Base-by-base conservation (phyloP, 2,329 filamentous ascomycete species). In the Sporothrix pseudoabietina region DNA sequence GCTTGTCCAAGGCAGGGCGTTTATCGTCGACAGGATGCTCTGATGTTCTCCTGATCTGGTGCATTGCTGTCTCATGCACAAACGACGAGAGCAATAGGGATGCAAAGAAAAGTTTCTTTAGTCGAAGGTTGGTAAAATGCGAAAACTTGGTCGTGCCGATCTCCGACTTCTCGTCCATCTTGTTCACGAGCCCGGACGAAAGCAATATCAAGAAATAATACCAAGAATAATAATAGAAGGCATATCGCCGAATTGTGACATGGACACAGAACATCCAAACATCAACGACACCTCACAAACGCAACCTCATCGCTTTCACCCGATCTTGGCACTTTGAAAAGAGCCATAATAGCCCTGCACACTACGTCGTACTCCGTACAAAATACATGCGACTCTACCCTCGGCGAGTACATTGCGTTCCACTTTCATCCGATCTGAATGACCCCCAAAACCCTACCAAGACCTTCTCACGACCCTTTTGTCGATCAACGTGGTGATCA, bases 401-500 rank as follows among this genome's bases (percentile, higher is more conserved):
- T 39, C 19, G 30, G 32, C 57, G 32, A 39, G 16, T 35, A 32
- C 30, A 35, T 32, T 52, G 5, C 47, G 35, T 47, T 54, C 71
- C 61, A 59, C 16, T 26, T 69, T 72, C 63, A n/a, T 72, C 54
- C 49, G 61, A 61, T 61, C 22, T 47, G n/a, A 54, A 39, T 66
- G 49, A 19, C 22, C 57, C 22, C 61, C 7, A 30, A 41, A 12
- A 1, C 52, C 52, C 19, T 30, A 22, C 26, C 26, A 26, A 26
- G 26, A 26, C 26, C 26, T 26, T 26, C 26, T 26, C 41, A 54
- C 30, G 19, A 65, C n/a, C 65, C 41, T 32, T 65, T 55, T n/a
- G 66, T 73, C 71, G 71, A 69, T 72, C 71, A 57, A 39, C 59
- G 32, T 22, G 32, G 59, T 55, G 71, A 72, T 66, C 71, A 41